Conservation (phyloP, 495 filamentous ascomycete genomes). For the Lasiosphaeris hirsuta region DNA sequence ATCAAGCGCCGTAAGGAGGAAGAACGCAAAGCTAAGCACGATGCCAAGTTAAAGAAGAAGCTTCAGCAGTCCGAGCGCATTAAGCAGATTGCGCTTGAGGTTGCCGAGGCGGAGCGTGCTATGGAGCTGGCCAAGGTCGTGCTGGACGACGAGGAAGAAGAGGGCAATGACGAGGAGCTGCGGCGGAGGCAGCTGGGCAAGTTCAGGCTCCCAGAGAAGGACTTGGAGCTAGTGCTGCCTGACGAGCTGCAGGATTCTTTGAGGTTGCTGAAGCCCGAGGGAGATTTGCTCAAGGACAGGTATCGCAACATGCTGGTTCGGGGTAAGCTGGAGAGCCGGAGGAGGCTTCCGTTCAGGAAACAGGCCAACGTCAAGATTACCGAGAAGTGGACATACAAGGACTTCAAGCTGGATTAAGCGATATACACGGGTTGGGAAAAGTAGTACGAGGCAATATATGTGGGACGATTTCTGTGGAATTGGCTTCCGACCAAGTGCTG, state of each 20-base stretch:
- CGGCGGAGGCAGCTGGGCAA: slow-evolving; percentile 77
- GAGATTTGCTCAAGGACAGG: slow-evolving; percentile 85
- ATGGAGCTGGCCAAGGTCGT: slow-evolving; percentile 37
- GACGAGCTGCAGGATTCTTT: slow-evolving; percentile 93
- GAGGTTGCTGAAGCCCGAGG: slow-evolving; percentile 85
- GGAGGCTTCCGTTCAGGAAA: slow-evolving; percentile 70
- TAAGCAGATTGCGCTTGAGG: slow-evolving; percentile 60
- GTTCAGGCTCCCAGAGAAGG: slow-evolving; percentile 69
- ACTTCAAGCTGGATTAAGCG: slow-evolving; percentile 51
- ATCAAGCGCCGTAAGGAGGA: slow-evolving; percentile 82
- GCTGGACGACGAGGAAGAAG: slow-evolving; percentile 41
- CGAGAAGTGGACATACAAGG: slow-evolving; percentile 97
- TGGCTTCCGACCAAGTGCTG: too few species aligned
- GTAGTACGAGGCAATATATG: too few species aligned
- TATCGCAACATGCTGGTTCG: slow-evolving; percentile 84
- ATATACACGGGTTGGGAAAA: too few species aligned
- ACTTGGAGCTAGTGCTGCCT: slow-evolving; percentile 82
- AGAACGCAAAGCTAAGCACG: slow-evolving; percentile 67
- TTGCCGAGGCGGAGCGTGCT: slow-evolving; percentile 55
- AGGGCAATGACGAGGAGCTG: slow-evolving; percentile 60
- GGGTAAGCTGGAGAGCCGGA: slow-evolving; percentile 82
- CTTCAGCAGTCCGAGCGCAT: slow-evolving; percentile 63
- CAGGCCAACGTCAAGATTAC: slow-evolving; percentile 73
- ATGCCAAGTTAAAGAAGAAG: slow-evolving; percentile 66
- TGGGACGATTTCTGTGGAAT: too few species aligned